A percentile compares a stretch with the other conserved stretches of the same genome.
These are phyloP conservation scores for Aspergillus sojae DNA, from an alignment of 2,329 filamentous ascomycete genomes.

Conservation along the genomic window DNA sequence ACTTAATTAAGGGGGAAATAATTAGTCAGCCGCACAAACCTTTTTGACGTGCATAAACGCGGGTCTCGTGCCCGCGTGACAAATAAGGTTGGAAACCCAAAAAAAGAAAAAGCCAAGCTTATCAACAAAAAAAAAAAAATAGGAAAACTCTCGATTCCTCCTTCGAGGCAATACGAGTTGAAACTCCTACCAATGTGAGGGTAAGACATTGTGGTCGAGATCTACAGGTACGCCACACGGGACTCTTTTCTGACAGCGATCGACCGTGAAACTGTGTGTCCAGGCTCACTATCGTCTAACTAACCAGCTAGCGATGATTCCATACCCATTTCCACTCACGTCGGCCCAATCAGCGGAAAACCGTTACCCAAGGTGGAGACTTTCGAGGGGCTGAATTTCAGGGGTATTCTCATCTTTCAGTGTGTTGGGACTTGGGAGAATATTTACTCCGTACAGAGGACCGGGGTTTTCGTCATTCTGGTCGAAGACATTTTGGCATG, in stretches of 20 bases:
- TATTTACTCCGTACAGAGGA: background rate
- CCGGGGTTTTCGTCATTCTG: background rate
- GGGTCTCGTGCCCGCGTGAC: background rate
- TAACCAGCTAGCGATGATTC: slow-evolving; percentile 1
- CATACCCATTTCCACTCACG: background rate
- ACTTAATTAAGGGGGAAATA: background rate
- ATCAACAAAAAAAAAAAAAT: background rate
- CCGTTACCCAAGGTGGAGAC: slow-evolving; percentile 21
- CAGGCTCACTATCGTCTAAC: slow-evolving; percentile 10
- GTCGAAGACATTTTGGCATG: background rate
- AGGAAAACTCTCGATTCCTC: background rate
- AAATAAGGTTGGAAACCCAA: background rate
- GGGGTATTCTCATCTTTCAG: slow-evolving; percentile 11
- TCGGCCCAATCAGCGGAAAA: slow-evolving; percentile 14
- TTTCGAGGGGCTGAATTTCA: slow-evolving; percentile 17
- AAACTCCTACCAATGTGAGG: background rate
- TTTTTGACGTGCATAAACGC: background rate
- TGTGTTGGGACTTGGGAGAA: background rate
- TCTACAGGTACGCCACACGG: background rate
- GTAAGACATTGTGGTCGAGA: background rate
- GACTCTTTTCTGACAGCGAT: background rate
- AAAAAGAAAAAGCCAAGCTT: background rate
- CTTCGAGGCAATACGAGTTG: background rate
- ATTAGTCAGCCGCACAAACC: background rate
- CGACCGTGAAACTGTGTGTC: background rate